Evolutionary conservation across 352 stramenopile genomes (phyloP).

Genomic region (Pythium brassicae): DNA sequence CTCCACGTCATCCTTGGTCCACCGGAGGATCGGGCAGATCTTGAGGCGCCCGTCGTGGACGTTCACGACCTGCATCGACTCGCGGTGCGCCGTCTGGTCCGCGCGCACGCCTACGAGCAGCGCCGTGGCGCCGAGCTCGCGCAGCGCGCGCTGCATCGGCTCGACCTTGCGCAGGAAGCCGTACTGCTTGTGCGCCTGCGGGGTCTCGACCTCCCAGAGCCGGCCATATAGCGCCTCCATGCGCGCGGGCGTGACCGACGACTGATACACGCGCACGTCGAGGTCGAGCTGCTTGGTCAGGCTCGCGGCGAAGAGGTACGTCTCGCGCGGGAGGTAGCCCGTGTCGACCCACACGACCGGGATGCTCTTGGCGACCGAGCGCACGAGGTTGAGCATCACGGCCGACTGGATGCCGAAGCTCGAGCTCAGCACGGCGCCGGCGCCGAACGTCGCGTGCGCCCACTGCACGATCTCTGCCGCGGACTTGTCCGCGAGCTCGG

Average conservation of each 20-base stretch:
- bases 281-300: constrained; percentile 60
- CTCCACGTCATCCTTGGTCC: constrained; percentile 71
- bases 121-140: constrained; percentile 49
- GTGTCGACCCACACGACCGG: constrained; percentile 85
- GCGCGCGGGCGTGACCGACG: constrained; percentile 59
- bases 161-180: constrained; percentile 83
- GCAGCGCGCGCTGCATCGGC: constrained; percentile 72
- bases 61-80: constrained; percentile 73
- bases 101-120: constrained; percentile 82
- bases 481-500: constrained; percentile 42
- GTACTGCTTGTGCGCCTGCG: constrained; percentile 75
- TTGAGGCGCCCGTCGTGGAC: constrained; percentile 80
- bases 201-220: constrained; percentile 66
- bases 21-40: constrained; percentile 82
- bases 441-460: constrained; percentile 66
- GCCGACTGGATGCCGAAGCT: constrained; percentile 86
- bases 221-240: constrained; percentile 88
- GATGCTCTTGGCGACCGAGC: constrained; percentile 40
- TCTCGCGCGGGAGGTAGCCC: constrained; percentile 78
- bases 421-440: constrained; percentile 65
- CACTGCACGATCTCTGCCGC: constrained; percentile 67
- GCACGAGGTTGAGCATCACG: constrained; percentile 79
- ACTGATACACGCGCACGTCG: constrained; percentile 77
- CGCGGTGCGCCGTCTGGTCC: constrained; percentile 64
- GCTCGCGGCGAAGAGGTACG: constrained; percentile 75